Evolutionary conservation across 2,329 filamentous ascomycete species (phyloP).

Genomic region (Aureobasidium sp.): DNA sequence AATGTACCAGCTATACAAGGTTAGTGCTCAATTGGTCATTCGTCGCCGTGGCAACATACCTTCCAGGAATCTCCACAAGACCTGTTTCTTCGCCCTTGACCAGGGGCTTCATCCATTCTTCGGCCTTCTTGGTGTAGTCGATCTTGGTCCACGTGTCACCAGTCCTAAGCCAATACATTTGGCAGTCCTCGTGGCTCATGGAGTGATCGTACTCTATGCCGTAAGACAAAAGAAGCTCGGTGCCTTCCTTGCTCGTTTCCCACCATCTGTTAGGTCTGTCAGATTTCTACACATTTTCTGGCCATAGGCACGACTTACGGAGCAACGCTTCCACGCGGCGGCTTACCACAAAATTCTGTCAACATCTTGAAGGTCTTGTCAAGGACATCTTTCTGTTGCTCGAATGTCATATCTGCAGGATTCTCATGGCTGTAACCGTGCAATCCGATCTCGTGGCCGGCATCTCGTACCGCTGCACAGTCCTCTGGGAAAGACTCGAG

Average conservation of each 20-base stretch:
- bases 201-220: constrained; percentile 64
- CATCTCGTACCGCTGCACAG: constrained; percentile 53
- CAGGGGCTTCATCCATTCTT: constrained; percentile 61
- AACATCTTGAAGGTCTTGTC: constrained; percentile 67
- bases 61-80: constrained; percentile 57
- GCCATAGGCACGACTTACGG: constrained; percentile 33
- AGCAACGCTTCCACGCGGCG: constrained; percentile 63
- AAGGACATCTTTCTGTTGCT: constrained; percentile 69
- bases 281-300: neutral
- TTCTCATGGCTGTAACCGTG: constrained; percentile 73
- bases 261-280: constrained; percentile 44
- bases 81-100: constrained; percentile 53
- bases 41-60: constrained; percentile 31
- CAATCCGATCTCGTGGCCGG: constrained; percentile 59
- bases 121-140: constrained; percentile 55
- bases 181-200: constrained; percentile 58
- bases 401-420: constrained; percentile 61
- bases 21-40: neutral
- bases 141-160: constrained; percentile 63
- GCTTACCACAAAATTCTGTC: constrained; percentile 63
- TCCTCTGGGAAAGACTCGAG: constrained; percentile 62
- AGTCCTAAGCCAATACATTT: constrained; percentile 52
- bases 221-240: constrained; percentile 57
- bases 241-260: constrained; percentile 63
- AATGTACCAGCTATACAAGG: constrained; percentile 15